Evolutionary conservation across 2,329 filamentous ascomycete genomes (phyloP).

Genomic region (Cercospora nicotianae): DNA sequence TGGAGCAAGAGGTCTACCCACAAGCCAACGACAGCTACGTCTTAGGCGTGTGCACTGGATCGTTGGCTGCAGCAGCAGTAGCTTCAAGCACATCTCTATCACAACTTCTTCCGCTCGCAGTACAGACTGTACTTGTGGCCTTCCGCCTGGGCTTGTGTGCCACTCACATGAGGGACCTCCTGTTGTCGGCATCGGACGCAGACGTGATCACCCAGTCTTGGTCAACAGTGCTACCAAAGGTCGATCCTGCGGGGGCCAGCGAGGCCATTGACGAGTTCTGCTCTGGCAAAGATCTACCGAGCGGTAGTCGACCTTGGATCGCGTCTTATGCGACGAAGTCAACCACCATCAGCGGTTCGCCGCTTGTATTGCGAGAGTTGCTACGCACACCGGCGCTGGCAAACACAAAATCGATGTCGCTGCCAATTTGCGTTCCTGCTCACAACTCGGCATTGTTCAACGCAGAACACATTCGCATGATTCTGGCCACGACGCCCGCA

Average conservation of each 20-base stretch:
- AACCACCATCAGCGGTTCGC: neutral
- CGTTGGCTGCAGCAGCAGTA: slow-evolving; percentile 28
- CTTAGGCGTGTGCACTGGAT: slow-evolving; percentile 29
- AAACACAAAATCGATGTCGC: neutral
- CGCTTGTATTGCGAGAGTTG: neutral
- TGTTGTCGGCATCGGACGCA: neutral
- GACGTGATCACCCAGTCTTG: neutral
- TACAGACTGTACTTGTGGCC: slow-evolving; percentile 43
- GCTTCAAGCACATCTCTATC: slow-evolving; percentile 19
- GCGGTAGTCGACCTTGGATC: neutral
- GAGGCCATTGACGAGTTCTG: neutral
- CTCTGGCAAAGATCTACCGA: neutral
- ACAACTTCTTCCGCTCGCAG: slow-evolving; percentile 22
- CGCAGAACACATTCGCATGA: neutral
- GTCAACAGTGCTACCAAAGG: neutral
- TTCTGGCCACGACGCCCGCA: neutral
- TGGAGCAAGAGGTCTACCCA: neutral
- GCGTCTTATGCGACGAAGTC: neutral
- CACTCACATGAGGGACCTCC: neutral
- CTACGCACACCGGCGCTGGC: neutral
- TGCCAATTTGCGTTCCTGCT: neutral
- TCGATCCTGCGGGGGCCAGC: neutral
- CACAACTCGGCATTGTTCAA: neutral
- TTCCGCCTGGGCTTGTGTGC: slow-evolving; percentile 46
- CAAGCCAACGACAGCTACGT: neutral